Evolutionary conservation across 495 filamentous ascomycete genomes (phyloP).

Genomic region (Melanomma pulvis-pyrius): DNA sequence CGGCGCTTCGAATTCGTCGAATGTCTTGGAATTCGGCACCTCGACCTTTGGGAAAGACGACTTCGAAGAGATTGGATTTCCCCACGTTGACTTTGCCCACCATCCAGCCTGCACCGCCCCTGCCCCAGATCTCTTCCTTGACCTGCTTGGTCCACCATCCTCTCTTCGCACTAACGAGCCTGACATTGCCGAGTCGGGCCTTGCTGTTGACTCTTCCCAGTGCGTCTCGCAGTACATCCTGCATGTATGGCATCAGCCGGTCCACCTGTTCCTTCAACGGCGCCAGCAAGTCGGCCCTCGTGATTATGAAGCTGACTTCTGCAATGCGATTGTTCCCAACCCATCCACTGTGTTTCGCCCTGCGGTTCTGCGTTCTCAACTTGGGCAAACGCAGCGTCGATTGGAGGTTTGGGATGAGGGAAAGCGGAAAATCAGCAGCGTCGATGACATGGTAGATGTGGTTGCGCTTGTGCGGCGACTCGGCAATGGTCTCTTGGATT

Average conservation of each 20-base stretch:
- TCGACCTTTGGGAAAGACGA: slow-evolving; percentile 80
- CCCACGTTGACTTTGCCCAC: slow-evolving; percentile 98
- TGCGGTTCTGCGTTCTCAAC: slow-evolving; percentile 74
- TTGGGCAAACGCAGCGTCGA: slow-evolving; percentile 61
- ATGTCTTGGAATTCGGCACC: slow-evolving; percentile 47
- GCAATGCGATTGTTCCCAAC: slow-evolving; percentile 59
- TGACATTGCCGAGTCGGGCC: slow-evolving; percentile 77
- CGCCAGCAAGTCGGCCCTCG: slow-evolving; percentile 81
- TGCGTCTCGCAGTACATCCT: slow-evolving; percentile 70
- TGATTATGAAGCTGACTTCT: slow-evolving; percentile 87
- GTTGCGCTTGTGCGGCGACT: slow-evolving; percentile 83
- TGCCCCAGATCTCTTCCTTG: slow-evolving; percentile 78
- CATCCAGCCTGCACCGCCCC: slow-evolving; percentile 91
- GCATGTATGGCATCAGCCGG: slow-evolving; percentile 77
- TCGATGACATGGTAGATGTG: slow-evolving; percentile 98
- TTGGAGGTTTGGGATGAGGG: slow-evolving; percentile 70
- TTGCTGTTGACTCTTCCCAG: slow-evolving; percentile 63
- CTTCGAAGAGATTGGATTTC: slow-evolving; percentile 87
- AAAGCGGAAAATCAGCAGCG: slow-evolving; percentile 95
- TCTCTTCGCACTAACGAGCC: slow-evolving; percentile 79
- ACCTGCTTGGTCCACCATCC: slow-evolving; percentile 86
- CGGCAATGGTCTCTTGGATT: slow-evolving; percentile 76
- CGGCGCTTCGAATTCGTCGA: slow-evolving; percentile 34
- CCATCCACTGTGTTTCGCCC: slow-evolving; percentile 64
- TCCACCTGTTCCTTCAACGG: slow-evolving; percentile 80